Evolutionary conservation across 345 rosid genomes (phyloP).

Genomic region (Pugionium dolabratum): DNA sequence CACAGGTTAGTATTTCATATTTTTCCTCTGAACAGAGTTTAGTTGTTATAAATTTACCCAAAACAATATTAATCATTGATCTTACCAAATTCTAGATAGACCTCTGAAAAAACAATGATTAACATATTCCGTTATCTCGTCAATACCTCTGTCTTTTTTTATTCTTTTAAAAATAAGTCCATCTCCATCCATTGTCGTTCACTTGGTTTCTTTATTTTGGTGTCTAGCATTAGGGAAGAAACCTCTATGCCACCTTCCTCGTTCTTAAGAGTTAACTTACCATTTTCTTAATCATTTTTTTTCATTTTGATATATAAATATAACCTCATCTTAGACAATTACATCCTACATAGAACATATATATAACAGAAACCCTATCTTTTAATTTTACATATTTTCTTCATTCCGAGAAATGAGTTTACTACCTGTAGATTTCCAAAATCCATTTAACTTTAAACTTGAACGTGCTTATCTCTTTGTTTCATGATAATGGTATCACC

Average conservation of each 20-base stretch:
- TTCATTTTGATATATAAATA: too few species aligned
- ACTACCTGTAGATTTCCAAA: background rate
- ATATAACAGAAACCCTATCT: background rate
- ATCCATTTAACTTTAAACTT: too few species aligned
- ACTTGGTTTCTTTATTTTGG: slow-evolving; percentile 9
- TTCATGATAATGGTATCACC: background rate
- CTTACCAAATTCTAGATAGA: too few species aligned
- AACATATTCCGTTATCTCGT: background rate
- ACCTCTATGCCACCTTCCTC: slow-evolving; percentile 25
- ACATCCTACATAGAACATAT: background rate
- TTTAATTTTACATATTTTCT: background rate
- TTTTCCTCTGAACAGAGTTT: too few species aligned
- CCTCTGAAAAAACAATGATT: too few species aligned
- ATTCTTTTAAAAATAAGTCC: slow-evolving; percentile 9
- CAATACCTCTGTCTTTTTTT: slow-evolving; percentile 11
- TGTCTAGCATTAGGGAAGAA: slow-evolving; percentile 33
- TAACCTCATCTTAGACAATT: too few species aligned
- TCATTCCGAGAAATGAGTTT: background rate
- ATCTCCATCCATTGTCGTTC: slow-evolving; percentile 21
- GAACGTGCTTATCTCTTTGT: background rate
- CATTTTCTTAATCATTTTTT: background rate
- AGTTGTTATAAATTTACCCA: too few species aligned
- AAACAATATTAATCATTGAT: too few species aligned
- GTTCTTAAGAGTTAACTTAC: slow-evolving; percentile 8
- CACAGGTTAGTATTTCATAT: too few species aligned